Evolutionary conservation across 75 land plant genomes (phyloP).

Genomic region (Selaginella tamariscina): DNA sequence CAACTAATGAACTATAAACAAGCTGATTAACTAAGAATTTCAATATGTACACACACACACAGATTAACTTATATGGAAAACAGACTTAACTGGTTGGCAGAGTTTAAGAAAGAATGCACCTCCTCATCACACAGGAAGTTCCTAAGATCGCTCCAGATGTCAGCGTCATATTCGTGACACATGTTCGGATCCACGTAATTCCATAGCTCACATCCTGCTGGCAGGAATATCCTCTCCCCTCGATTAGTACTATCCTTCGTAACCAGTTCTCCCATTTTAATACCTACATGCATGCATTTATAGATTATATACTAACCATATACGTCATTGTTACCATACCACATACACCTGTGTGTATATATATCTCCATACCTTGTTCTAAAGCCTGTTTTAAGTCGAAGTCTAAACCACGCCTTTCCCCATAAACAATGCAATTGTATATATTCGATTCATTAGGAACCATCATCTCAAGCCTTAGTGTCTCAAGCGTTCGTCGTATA

Average conservation of each 20-base stretch:
- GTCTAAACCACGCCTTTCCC: background rate
- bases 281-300: no score
- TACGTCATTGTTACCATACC: no score
- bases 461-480: background rate
- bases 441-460: background rate
- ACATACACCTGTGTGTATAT: no score
- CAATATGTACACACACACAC: no score
- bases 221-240: background rate
- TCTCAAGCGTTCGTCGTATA: background rate
- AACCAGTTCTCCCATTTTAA: background rate
- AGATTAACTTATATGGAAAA: no score
- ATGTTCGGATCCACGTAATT: background rate
- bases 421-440: background rate
- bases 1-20: no score
- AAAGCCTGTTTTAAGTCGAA: background rate
- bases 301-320: no score
- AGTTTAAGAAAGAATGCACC: background rate
- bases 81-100: background rate
- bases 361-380: background rate
- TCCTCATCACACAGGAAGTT: background rate
- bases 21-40: no score
- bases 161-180: background rate
- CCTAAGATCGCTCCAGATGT: background rate
- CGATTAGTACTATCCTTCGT: background rate
- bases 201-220: background rate